These are phyloP conservation scores for Onygenales sp. DNA, from an alignment of 2,329 filamentous ascomycete genomes.

Conservation along the genomic window DNA sequence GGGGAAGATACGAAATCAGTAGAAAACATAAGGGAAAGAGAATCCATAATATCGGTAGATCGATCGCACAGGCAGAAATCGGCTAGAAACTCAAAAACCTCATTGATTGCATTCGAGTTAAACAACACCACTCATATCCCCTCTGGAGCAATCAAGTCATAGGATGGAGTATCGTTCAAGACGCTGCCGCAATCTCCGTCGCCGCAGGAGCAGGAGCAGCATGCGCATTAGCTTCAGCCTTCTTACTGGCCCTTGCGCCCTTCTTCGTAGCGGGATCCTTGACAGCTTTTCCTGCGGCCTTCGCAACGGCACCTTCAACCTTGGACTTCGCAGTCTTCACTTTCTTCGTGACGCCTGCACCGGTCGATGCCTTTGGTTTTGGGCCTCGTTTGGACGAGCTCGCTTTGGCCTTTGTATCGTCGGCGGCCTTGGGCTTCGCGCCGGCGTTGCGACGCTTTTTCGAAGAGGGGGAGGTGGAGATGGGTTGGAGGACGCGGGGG, in stretches of 20 bases:
- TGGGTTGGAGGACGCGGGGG: constrained; percentile 3
- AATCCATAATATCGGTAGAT: too few relatives aligned
- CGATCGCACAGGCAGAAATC: too few relatives aligned
- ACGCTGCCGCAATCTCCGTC: too few relatives aligned
- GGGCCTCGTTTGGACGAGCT: neutral
- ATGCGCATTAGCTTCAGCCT: neutral
- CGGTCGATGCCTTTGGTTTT: neutral
- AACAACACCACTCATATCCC: too few relatives aligned
- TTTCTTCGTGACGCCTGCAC: neutral
- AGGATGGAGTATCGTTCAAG: too few relatives aligned
- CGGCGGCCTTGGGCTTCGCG: neutral
- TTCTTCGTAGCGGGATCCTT: neutral
- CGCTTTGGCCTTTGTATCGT: neutral
- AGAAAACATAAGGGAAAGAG: too few relatives aligned
- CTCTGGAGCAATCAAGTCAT: too few relatives aligned
- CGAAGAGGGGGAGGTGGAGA: neutral
- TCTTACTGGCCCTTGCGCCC: neutral
- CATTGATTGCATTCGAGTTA: too few relatives aligned
- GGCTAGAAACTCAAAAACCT: too few relatives aligned
- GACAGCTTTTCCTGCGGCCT: neutral
- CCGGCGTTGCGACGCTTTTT: constrained; percentile 1
- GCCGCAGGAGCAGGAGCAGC: neutral
- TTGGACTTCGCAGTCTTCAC: neutral
- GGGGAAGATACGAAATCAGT: too few relatives aligned
- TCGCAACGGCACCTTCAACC: neutral